Evolutionary conservation across 2,329 filamentous ascomycete genomes (phyloP), one percentile per base, ranked within the genome.

Genomic region (Plenodomus tracheiphilus): DNA sequence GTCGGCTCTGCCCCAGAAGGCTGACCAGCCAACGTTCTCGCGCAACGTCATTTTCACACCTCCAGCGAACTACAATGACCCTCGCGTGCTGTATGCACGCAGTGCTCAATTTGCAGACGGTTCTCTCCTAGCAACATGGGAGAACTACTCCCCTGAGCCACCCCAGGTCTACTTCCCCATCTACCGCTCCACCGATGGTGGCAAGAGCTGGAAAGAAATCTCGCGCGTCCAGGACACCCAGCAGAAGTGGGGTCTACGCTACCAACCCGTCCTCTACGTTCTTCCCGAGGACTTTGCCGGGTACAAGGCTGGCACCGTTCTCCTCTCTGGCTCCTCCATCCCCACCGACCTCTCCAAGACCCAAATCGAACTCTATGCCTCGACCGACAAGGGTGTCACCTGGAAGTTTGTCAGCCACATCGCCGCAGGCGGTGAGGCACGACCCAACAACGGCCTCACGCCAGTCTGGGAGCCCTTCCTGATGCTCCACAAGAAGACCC

Each of bases 391-490:
- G 38, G 87, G 85, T 6, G 43, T 46, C 30, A 85, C 80, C 1
- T 90, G 86, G 87, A 73, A 81, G 21, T 89, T 88, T 56, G 80
- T 88, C 43, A 85, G 81, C 49, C 79, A 84, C 56, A 81, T 89
- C 38, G 86, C 85, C 1, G 72, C 75, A 1, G 87, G 86, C 28
- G 85, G 85, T n/a, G 77, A 77, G 39, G 85, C 85, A 2, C 61
- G 75, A 0, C 81, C 85, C 2, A 79, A 82, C 61, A 87, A 89
- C 61, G 86, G 84, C 1, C 67, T 84, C 32, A 86, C 84, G 0
- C 85, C 86, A 0, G 83, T 90, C 17, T 90, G 87, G 87, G 87
- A 90, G 67, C 87, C 87, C 0, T 88, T 86, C 67, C 70, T 89
- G 36, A 78, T 79, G 65, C 74, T 79, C 38, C 79, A 85, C 65